Percentiles rank a stretch among this genome's conserved stretches.
Conservation (phyloP, 169 alveolate genomes). For the Cryptosporidium sp. region DNA sequence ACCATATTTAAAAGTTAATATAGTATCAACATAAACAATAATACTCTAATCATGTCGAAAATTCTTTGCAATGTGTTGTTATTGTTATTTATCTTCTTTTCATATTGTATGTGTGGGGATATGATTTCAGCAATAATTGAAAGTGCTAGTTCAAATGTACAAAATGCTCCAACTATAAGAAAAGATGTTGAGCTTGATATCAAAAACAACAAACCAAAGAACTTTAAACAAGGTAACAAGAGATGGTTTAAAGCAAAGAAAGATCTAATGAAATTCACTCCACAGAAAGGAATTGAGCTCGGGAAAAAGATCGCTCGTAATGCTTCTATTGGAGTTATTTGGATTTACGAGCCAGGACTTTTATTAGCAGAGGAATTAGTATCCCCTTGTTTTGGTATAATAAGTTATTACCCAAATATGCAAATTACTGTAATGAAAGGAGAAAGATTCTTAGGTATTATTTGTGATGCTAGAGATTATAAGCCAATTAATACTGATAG, state of each 20-base stretch:
- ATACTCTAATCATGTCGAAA: neutral
- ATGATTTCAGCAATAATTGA: constrained; percentile 54
- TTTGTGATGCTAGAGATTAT: constrained; percentile 72
- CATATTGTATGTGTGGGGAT: constrained; percentile 10
- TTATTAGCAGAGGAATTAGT: constrained; percentile 69
- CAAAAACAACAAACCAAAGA: neutral
- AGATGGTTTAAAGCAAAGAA: constrained; percentile 71
- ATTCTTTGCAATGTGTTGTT: neutral
- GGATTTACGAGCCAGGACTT: constrained; percentile 72
- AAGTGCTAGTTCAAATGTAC: neutral
- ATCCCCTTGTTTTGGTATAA: constrained; percentile 69
- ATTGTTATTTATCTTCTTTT: neutral
- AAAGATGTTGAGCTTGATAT: constrained; percentile 10
- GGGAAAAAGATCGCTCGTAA: constrained; percentile 66
- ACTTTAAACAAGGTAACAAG: constrained; percentile 42
- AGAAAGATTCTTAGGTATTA: constrained; percentile 52
- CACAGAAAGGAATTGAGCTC: constrained; percentile 55
- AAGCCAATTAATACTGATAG: constrained; percentile 63
- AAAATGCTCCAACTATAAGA: neutral
- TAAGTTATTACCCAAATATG: constrained; percentile 60
- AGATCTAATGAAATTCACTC: constrained; percentile 59
- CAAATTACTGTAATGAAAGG: constrained; percentile 69
- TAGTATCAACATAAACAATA: neutral
- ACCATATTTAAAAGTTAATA: neutral
- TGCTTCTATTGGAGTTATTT: constrained; percentile 63